These are phyloP conservation scores for Pythium phragmitis DNA, from an alignment of 352 stramenopile species.

Conservation along the genomic window DNA sequence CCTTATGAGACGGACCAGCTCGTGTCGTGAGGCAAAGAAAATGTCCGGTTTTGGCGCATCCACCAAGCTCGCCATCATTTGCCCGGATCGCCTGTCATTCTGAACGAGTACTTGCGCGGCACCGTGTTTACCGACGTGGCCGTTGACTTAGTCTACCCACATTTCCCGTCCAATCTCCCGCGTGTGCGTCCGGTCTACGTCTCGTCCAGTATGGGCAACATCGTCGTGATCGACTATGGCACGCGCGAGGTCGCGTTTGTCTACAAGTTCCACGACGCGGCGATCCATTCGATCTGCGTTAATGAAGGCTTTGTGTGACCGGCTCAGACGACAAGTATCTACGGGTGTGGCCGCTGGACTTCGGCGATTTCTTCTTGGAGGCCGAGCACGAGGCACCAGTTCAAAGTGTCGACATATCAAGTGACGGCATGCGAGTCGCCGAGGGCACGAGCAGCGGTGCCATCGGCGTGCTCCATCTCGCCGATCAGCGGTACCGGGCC, in stretches of 20 bases:
- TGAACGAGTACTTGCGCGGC: constrained; percentile 89
- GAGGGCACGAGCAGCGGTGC: constrained; percentile 72
- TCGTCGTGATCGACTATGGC: constrained; percentile 87
- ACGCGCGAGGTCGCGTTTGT: constrained; percentile 79
- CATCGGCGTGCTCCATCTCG: constrained; percentile 85
- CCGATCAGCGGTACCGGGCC: constrained; percentile 77
- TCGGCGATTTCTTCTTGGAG: constrained; percentile 91
- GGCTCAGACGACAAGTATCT: constrained; percentile 85
- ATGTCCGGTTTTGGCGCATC: constrained; percentile 91
- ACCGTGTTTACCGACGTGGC: constrained; percentile 83
- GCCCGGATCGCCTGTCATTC: constrained; percentile 75
- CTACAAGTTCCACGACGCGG: constrained; percentile 86
- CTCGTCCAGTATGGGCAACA: constrained; percentile 63
- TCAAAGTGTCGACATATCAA: constrained; percentile 58
- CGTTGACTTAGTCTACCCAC: constrained; percentile 70
- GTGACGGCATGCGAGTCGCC: constrained; percentile 77
- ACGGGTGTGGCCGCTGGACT: constrained; percentile 91
- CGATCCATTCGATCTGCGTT: constrained; percentile 80
- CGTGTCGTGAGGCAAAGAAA: constrained; percentile 89
- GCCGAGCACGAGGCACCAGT: constrained; percentile 81
- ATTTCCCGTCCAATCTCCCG: constrained; percentile 56
- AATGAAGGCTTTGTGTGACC: constrained; percentile 90
- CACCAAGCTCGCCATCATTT: constrained; percentile 49
- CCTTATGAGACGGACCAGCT: constrained; percentile 81
- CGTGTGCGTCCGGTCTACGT: constrained; percentile 73